A percentile compares a stretch with the other conserved stretches of the same genome.
Conservation (phyloP, 345 rosid genomes). For the Salix koriyanagi region DNA sequence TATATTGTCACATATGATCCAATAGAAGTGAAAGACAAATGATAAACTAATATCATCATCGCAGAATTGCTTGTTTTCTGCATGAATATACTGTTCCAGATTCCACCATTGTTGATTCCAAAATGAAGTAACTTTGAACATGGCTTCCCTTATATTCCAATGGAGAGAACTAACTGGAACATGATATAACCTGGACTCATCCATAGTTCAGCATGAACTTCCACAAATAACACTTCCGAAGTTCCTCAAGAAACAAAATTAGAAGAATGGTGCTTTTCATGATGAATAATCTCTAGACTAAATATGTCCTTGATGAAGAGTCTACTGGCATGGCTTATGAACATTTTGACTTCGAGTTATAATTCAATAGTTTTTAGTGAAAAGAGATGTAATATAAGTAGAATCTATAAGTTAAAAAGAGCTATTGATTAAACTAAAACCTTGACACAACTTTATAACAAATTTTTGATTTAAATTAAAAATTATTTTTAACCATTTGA, state of each 20-base stretch:
- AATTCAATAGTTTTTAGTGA: too few species aligned
- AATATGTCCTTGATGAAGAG: neutral
- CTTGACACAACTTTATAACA: too few species aligned
- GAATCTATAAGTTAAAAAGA: too few species aligned
- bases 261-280: neutral
- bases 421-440: too few species aligned
- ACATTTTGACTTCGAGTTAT: too few species aligned
- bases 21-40: neutral
- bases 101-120: neutral
- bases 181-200: neutral
- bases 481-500: neutral
- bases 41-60: too few species aligned
- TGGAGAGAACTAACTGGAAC: neutral
- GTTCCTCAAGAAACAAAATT: neutral
- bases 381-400: too few species aligned
- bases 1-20: neutral
- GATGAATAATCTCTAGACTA: neutral
- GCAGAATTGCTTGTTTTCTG: neutral
- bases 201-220: neutral
- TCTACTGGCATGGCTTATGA: neutral
- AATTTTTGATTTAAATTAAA: too few species aligned
- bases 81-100: neutral
- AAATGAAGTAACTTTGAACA: neutral
- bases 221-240: neutral
- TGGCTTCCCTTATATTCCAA: too few species aligned